These are phyloP conservation scores for Phytophthora idaei DNA, from an alignment of 352 stramenopile genomes.

Conservation along the genomic window DNA sequence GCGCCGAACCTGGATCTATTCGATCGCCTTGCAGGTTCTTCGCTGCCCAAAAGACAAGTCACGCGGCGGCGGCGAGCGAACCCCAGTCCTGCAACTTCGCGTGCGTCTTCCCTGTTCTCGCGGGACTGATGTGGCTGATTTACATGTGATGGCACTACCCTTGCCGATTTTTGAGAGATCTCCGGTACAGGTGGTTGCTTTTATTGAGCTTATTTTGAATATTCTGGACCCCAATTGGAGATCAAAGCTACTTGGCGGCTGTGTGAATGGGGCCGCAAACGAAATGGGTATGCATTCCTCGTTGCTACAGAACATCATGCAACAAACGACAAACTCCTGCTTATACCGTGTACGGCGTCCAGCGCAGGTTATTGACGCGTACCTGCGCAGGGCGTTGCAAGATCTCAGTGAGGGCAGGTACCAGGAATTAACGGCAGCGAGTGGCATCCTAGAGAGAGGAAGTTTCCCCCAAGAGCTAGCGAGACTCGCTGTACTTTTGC, in stretches of 20 bases:
- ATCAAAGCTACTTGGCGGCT: constrained; percentile 33
- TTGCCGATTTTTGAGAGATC: constrained; percentile 22
- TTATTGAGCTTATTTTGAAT: constrained; percentile 15
- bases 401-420: constrained; percentile 18
- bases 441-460: constrained; percentile 2
- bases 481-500: constrained; percentile 21
- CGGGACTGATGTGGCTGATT: constrained; percentile 19
- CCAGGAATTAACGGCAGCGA: neutral
- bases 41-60: neutral
- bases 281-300: constrained; percentile 12
- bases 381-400: constrained; percentile 13
- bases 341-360: constrained; percentile 29
- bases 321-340: constrained; percentile 13
- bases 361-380: constrained; percentile 17
- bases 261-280: constrained; percentile 17
- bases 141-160: constrained; percentile 38
- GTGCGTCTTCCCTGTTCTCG: constrained; percentile 21
- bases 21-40: constrained; percentile 20
- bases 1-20: constrained; percentile 27
- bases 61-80: neutral
- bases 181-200: constrained; percentile 7
- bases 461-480: constrained; percentile 7
- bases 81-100: constrained; percentile 30
- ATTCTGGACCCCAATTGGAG: constrained; percentile 36
- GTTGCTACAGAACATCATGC: constrained; percentile 4